A percentile compares a stretch with the other conserved stretches of the same genome.
Conservation (phyloP, 768 basidiomycete species). For the Serpula lacrymans region DNA sequence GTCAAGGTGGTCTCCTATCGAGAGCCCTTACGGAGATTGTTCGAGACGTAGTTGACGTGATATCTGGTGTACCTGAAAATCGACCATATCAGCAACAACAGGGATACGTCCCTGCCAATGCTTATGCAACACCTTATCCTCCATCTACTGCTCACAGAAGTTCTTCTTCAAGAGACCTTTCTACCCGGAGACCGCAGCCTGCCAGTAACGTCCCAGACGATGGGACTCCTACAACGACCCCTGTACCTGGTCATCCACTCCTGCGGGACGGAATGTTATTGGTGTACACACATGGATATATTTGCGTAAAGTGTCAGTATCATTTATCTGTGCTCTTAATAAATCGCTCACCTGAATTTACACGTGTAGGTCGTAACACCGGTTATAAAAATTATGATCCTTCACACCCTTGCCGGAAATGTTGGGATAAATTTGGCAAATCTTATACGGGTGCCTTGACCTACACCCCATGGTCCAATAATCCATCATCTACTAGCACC, state of each 20-base stretch:
- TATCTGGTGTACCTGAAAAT: conserved; percentile 23
- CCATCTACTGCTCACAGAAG: conserved; percentile 4
- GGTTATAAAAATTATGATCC: conserved; percentile 75
- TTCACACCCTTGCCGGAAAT: conserved; percentile 61
- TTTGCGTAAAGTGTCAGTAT: conserved; percentile 65
- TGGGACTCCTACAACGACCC: conserved; percentile 58
- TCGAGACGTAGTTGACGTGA: conserved; percentile 23
- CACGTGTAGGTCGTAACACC: conserved; percentile 63
- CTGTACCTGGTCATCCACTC: conserved; percentile 66
- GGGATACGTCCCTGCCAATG: conserved; percentile 10
- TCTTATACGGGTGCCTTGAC: conserved; percentile 58
- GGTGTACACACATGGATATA: conserved; percentile 62
- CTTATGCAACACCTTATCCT: conserved; percentile 18
- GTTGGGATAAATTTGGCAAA: conserved; percentile 70
- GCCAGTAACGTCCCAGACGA: conserved; percentile 36
- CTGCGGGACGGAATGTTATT: conserved; percentile 58
- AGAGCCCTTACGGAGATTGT: conserved; percentile 23
- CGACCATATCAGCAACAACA: conserved; percentile 12
- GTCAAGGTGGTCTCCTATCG: too few relatives aligned
- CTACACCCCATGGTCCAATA: conserved; percentile 41
- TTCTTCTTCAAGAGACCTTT: background rate
- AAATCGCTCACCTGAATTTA: too few relatives aligned
- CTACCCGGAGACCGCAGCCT: conserved; percentile 1
- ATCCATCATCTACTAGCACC: conserved; percentile 16
- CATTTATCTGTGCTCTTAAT: background rate